phyloP scores from a whole-genome alignment of 257 asterid genomes.

The Jaltomata sinuosa region DNA sequence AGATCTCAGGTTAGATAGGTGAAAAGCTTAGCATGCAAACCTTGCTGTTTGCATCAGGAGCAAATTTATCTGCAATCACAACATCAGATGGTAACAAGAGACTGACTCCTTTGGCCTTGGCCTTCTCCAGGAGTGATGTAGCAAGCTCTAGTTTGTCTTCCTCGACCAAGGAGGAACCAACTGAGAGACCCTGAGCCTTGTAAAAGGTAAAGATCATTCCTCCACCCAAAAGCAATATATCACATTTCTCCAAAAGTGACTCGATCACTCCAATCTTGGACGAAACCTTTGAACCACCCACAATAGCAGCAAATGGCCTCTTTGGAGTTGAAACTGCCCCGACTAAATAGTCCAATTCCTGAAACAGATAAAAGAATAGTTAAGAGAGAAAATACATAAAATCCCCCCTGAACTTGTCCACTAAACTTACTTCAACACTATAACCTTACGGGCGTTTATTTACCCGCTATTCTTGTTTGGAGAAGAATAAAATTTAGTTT shows the following conservation, averaged over 20 bases:
- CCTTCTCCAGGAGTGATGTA: constrained; percentile 59
- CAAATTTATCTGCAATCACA: constrained; percentile 77
- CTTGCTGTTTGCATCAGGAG: constrained; percentile 89
- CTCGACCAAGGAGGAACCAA: constrained; percentile 88
- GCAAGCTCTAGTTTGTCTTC: constrained; percentile 91
- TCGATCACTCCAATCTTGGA: constrained; percentile 88
- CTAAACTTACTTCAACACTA: no score
- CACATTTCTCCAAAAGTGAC: constrained; percentile 72
- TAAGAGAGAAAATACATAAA: no score
- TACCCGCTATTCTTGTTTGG: no score
- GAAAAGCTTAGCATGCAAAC: constrained; percentile 16
- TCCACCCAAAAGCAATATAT: constrained; percentile 69
- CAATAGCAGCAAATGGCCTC: constrained; percentile 88
- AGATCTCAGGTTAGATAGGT: background rate
- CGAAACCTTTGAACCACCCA: constrained; percentile 91
- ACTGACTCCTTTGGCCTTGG: constrained; percentile 71
- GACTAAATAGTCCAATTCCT: constrained; percentile 82
- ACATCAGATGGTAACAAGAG: constrained; percentile 76
- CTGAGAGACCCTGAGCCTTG: constrained; percentile 85
- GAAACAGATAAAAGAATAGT: constrained; percentile 8
- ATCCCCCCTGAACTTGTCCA: no score
- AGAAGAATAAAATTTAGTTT: no score
- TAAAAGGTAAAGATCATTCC: constrained; percentile 92
- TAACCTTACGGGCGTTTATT: no score
- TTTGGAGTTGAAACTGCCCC: constrained; percentile 78